Conservation (phyloP, 805 yeast genomes). For the Torulaspora gathmanii region DNA sequence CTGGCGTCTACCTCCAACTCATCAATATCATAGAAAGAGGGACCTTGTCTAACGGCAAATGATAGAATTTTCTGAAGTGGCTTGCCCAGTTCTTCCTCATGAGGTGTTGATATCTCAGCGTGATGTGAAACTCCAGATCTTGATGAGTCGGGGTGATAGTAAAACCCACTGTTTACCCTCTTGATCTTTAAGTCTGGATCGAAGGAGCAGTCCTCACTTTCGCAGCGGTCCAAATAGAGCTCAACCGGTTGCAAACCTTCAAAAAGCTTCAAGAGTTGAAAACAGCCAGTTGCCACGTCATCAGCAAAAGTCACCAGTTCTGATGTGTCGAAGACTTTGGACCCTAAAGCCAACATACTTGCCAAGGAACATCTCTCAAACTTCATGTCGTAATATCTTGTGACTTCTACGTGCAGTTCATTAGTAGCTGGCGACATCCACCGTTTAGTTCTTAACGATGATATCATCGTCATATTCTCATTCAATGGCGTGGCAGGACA, state of each 20-base stretch:
- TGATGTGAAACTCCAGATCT: constrained; percentile 3
- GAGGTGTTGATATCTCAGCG: constrained; percentile 4
- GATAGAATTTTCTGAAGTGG: constrained; percentile 7
- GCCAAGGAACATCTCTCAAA: constrained; percentile 52
- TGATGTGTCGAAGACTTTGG: constrained; percentile 35
- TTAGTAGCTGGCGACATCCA: constrained; percentile 23
- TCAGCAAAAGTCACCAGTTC: constrained; percentile 33
- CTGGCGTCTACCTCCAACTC: constrained; percentile 13
- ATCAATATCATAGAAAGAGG: constrained; percentile 3
- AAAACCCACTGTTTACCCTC: constrained; percentile 22
- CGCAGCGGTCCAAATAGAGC: constrained; percentile 19
- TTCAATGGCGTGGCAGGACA: constrained; percentile 43
- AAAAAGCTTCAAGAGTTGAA: constrained; percentile 39
- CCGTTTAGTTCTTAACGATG: constrained; percentile 19
- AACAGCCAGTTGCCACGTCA: constrained; percentile 47
- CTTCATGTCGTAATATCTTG: constrained; percentile 39
- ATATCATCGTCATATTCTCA: constrained; percentile 18
- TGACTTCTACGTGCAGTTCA: constrained; percentile 23
- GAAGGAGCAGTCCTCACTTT: constrained; percentile 16
- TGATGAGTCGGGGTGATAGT: constrained; percentile 7
- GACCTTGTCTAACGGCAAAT: constrained; percentile 9
- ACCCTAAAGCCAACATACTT: constrained; percentile 49
- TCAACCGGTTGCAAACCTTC: constrained; percentile 37
- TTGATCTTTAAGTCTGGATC: constrained; percentile 19
- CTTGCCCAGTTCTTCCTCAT: constrained; percentile 4